Base-by-base conservation (phyloP, 495 filamentous ascomycete genomes). In the Podospora didyma region DNA sequence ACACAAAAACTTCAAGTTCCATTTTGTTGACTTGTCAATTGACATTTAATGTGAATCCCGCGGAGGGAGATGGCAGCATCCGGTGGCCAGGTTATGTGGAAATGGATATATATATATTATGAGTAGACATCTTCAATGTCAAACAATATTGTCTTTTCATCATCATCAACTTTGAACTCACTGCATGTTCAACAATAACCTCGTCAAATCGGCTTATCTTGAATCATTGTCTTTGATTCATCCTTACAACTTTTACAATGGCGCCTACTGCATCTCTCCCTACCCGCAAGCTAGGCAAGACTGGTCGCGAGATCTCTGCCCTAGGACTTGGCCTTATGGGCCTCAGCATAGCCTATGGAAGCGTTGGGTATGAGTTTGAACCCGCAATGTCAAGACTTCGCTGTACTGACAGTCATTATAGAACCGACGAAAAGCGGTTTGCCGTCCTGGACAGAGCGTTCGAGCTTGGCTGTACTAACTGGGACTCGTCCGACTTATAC, bases 321-420 rank as follows among this genome's bases (percentile, higher is more conserved):
- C 46, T 84, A 0, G 83, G 83, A 34, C 74, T 79, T 20, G 82
- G 82, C 1, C 64, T 79, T 16, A 82, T 84, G 81, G 75, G 75
- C 11, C 20, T 83, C 54, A 68, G 68, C 41, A 56, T 61, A 1
- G 61, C 62, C 11, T 84, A 83, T 49, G 78, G 79, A 5, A 24
- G 46, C 14, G 54, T 67, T 1, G 56, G 47, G 5, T 67, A 54
- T 50, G 56, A 6, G 21, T 42, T 24, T n/a, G 23, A 7, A 22
- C 16, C 23, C 7, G 11, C 28, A 21, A 12, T 23, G 12, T 2
- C 3, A 52, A 50, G 12, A 16, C 20, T 0, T 58, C 53, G n/a
- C n/a, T n/a, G n/a, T n/a, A n/a, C n/a, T n/a, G n/a, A n/a, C 0
- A 53, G n/a, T 45, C 12, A 44, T 7, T 14, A 47, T 37, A 53